Evolutionary conservation across 192 early-diverging fungal genomes (phyloP).

Genomic region (Coemansia sp.): DNA sequence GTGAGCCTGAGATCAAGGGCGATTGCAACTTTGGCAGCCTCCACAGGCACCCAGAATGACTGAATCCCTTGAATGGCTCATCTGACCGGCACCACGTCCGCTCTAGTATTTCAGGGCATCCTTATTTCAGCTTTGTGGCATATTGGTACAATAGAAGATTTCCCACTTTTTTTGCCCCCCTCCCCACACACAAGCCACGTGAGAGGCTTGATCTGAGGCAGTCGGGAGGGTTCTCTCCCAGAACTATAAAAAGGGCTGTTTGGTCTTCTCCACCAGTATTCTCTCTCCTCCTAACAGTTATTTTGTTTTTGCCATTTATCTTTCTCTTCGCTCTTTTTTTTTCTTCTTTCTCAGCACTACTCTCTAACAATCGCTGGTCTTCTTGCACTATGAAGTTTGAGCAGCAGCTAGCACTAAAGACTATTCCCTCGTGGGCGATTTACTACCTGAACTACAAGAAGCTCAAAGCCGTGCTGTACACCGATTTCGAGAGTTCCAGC

Average conservation of each 20-base stretch:
- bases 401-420: slow-evolving; percentile 59
- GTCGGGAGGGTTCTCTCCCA: neutral
- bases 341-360: neutral
- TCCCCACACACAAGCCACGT: slow-evolving; percentile 2
- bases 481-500: slow-evolving; percentile 7
- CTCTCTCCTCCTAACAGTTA: neutral
- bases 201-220: neutral
- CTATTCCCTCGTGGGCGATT: slow-evolving; percentile 57
- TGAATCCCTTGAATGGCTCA: neutral
- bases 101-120: neutral
- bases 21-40: neutral
- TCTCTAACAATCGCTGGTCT: neutral
- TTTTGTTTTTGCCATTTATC: neutral
- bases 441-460: slow-evolving; percentile 61
- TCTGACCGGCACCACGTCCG: neutral
- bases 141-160: neutral
- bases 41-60: neutral
- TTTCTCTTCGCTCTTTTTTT: neutral
- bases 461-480: slow-evolving; percentile 57
- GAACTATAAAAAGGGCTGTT: neutral
- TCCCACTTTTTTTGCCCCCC: neutral
- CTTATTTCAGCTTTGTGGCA: neutral
- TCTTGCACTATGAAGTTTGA: slow-evolving; percentile 58
- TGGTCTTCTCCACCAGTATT: neutral
- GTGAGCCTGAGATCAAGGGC: neutral